phyloP scores from a whole-genome alignment of 148 eudicot genomes.

The Suaeda aralocaspica region DNA sequence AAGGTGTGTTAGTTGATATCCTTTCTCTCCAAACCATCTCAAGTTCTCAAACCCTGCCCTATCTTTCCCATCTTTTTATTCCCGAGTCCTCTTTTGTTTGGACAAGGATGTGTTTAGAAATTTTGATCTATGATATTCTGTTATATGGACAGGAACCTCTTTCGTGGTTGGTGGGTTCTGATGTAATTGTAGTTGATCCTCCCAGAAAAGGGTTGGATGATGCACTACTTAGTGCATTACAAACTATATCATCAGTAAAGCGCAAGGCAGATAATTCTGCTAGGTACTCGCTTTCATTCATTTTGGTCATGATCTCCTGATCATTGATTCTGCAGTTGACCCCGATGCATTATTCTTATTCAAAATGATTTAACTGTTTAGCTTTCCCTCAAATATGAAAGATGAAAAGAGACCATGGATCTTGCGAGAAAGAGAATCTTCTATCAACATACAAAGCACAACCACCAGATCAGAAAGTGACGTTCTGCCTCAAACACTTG shows the following conservation, averaged over 20 bases:
- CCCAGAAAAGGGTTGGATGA: constrained; percentile 94
- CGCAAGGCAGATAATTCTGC: constrained; percentile 38
- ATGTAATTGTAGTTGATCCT: constrained; percentile 93
- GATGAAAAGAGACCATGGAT: constrained; percentile 96
- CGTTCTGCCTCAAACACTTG: constrained; percentile 69
- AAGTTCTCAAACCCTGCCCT: background rate
- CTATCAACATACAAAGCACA: constrained; percentile 50
- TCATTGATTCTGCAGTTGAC: background rate
- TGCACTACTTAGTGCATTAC: constrained; percentile 53
- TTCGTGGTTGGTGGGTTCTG: constrained; percentile 91
- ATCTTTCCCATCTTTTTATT: background rate
- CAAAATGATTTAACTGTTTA: constrained; percentile 27
- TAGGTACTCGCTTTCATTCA: constrained; percentile 38
- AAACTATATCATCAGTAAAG: constrained; percentile 42
- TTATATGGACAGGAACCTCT: constrained; percentile 59
- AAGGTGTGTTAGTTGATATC: background rate
- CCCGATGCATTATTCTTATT: background rate
- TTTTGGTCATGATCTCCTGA: background rate
- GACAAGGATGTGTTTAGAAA: background rate
- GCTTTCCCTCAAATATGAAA: constrained; percentile 44
- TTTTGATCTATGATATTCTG: constrained; percentile 11
- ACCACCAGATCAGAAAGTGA: constrained; percentile 48
- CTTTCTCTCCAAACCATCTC: background rate
- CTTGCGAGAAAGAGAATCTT: constrained; percentile 79
- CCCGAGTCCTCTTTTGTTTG: background rate